A percentile compares a stretch with the other conserved stretches of the same genome.
phyloP scores from a whole-genome alignment of 2,329 filamentous ascomycete species.

The Tolypocladium tundrense region DNA sequence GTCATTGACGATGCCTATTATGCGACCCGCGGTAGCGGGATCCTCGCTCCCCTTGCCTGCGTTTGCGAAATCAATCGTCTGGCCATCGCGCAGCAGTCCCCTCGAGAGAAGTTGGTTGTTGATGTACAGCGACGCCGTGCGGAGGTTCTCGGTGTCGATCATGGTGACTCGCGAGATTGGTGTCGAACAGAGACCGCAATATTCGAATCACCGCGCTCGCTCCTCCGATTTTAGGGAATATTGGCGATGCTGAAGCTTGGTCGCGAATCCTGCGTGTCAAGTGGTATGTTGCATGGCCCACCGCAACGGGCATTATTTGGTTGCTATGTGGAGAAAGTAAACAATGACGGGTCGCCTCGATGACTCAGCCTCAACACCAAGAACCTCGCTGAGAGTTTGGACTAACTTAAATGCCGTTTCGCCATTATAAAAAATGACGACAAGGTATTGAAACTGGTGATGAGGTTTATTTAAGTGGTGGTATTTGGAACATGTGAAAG shows the following conservation, averaged over 20 bases:
- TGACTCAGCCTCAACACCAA: slow-evolving; percentile 11
- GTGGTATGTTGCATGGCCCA: not conserved
- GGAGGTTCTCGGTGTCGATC: slow-evolving; percentile 51
- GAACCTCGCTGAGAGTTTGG: too few relatives aligned
- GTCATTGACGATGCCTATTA: slow-evolving; percentile 92
- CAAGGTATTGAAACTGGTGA: too few relatives aligned
- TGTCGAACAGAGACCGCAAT: not conserved
- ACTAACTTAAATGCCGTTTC: too few relatives aligned
- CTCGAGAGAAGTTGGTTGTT: slow-evolving; percentile 61
- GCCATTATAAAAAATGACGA: too few relatives aligned
- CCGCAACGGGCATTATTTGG: slow-evolving; percentile 8
- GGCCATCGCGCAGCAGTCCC: slow-evolving; percentile 56
- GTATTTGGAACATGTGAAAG: too few relatives aligned
- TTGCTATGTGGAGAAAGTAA: slow-evolving; percentile 30
- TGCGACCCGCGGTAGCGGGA: slow-evolving; percentile 62
- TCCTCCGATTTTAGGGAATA: not conserved
- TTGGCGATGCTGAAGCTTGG: not conserved
- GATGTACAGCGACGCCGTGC: slow-evolving; percentile 60
- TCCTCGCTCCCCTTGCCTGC: slow-evolving; percentile 53
- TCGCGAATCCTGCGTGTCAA: not conserved
- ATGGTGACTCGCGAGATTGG: slow-evolving; percentile 20
- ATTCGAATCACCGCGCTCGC: not conserved
- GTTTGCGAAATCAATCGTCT: slow-evolving; percentile 72
- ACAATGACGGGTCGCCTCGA: slow-evolving; percentile 17
- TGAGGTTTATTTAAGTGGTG: too few relatives aligned